Evolutionary conservation across 176 grass and related monocot genomes (phyloP).

Genomic region (Saccharum spontaneum): DNA sequence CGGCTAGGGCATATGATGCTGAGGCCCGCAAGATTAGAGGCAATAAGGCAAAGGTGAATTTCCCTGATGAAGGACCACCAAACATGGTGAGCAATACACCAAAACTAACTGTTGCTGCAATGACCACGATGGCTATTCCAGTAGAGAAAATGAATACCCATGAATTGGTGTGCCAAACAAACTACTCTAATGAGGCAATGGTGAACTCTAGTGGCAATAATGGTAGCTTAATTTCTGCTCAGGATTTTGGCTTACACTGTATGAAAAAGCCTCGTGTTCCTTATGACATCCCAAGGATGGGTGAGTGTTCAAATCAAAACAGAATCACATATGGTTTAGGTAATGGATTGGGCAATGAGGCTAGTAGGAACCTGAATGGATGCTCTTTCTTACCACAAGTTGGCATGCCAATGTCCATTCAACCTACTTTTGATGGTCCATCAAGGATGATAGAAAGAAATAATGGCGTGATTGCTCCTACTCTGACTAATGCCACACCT

Average conservation of each 20-base stretch:
- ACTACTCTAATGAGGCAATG: background rate
- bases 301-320: background rate
- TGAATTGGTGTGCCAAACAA: background rate
- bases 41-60: constrained; percentile 61
- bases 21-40: constrained; percentile 53
- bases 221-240: background rate
- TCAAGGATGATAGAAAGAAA: background rate
- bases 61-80: background rate
- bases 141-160: background rate
- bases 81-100: background rate
- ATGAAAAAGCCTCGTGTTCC: background rate
- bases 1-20: constrained; percentile 54
- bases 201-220: background rate
- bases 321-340: background rate
- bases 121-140: background rate
- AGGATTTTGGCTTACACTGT: background rate
- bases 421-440: background rate
- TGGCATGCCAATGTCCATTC: background rate
- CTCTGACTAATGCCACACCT: background rate
- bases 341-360: background rate
- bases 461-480: background rate
- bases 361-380: background rate
- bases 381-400: background rate
- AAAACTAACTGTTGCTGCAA: background rate
- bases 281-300: background rate